Conservation (phyloP, 2,329 filamentous ascomycete genomes). For the Ilyonectria destructans region DNA sequence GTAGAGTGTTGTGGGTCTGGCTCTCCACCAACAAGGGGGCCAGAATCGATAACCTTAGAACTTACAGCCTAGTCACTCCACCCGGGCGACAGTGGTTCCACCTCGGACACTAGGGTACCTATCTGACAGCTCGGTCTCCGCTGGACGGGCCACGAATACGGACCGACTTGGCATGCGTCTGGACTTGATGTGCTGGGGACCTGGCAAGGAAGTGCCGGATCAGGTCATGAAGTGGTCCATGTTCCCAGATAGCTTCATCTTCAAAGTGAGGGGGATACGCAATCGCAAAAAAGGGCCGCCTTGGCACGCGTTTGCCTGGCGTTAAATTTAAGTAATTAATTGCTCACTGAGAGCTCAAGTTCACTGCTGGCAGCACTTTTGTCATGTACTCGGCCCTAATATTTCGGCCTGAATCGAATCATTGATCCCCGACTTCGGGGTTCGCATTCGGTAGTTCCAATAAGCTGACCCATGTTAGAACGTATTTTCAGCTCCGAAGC, state of each 20-base stretch:
- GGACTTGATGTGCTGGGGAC: not conserved
- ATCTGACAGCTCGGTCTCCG: slow-evolving; percentile 27
- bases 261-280: slow-evolving; percentile 4
- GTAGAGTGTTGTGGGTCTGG: slow-evolving; percentile 9
- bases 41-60: slow-evolving; percentile 22
- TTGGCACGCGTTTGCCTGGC: not conserved
- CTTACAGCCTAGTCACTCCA: slow-evolving; percentile 20
- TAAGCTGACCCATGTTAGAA: not conserved
- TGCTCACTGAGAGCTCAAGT: no score
- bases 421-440: not conserved
- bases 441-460: not conserved
- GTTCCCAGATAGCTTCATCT: not conserved
- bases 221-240: slow-evolving; percentile 22
- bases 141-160: slow-evolving; percentile 21
- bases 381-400: not conserved
- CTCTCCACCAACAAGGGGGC: slow-evolving; percentile 1
- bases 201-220: slow-evolving; percentile 16
- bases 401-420: not conserved
- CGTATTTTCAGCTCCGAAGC: not conserved
- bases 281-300: not conserved
- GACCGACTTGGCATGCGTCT: slow-evolving; percentile 19
- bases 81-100: slow-evolving; percentile 27
- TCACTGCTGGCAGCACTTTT: not conserved
- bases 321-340: not conserved
- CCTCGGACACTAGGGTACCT: slow-evolving; percentile 8